phyloP scores from a whole-genome alignment of 2,329 filamentous ascomycete species.

The Colletotrichum godetiae region DNA sequence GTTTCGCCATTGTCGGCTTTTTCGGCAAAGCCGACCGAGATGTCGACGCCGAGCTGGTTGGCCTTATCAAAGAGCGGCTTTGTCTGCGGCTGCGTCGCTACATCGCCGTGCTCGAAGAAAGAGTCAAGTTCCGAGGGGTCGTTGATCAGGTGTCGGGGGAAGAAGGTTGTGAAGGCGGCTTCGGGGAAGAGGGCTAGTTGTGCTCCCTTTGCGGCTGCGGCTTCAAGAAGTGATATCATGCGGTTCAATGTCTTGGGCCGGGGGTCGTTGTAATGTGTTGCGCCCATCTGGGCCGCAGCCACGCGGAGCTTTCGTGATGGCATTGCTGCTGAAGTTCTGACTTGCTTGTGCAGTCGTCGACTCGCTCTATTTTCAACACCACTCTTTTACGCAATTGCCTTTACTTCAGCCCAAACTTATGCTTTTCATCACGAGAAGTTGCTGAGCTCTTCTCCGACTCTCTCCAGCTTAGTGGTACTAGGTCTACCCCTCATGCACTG shows the following conservation, averaged over 20 bases:
- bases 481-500: neutral
- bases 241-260: conserved; percentile 54
- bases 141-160: conserved; percentile 61
- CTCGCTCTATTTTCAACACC: neutral
- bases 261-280: conserved; percentile 52
- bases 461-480: neutral
- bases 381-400: neutral
- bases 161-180: conserved; percentile 67
- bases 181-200: conserved; percentile 66
- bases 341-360: neutral
- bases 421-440: neutral
- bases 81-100: conserved; percentile 52
- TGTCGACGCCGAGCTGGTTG: conserved; percentile 58
- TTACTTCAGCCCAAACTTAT: neutral
- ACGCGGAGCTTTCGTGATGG: conserved; percentile 41
- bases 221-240: conserved; percentile 60
- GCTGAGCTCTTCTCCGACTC: neutral
- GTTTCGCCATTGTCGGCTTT: conserved; percentile 49
- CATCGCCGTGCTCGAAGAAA: conserved; percentile 62
- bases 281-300: conserved; percentile 66
- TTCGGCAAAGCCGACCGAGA: conserved; percentile 66
- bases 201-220: conserved; percentile 55
- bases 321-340: neutral
- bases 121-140: conserved; percentile 55
- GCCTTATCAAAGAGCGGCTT: conserved; percentile 62